These are phyloP conservation scores for Panicum hallii DNA, from an alignment of 202 grass and related monocot species.

Conservation along the genomic window DNA sequence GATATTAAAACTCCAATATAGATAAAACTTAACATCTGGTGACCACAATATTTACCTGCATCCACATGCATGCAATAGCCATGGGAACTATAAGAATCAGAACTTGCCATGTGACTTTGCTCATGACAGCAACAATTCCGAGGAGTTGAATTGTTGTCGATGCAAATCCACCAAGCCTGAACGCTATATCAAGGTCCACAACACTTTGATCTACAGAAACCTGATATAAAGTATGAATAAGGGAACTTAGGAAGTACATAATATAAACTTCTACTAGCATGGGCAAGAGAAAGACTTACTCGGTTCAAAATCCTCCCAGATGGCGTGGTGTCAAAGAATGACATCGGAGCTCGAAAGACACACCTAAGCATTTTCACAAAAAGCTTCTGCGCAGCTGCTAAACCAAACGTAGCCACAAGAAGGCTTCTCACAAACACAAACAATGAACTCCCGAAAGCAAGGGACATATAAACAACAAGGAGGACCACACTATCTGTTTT, in stretches of 20 bases:
- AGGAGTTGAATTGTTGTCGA: slow-evolving; percentile 98
- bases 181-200: slow-evolving; percentile 97
- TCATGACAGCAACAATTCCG: slow-evolving; percentile 97
- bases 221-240: slow-evolving; percentile 61
- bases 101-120: slow-evolving; percentile 97
- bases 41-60: slow-evolving; percentile 72
- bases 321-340: slow-evolving; percentile 97
- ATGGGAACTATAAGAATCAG: slow-evolving; percentile 88
- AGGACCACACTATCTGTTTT: slow-evolving; percentile 84
- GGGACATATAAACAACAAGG: slow-evolving; percentile 93
- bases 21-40: not conserved
- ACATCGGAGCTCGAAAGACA: slow-evolving; percentile 96
- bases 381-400: slow-evolving; percentile 93
- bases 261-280: slow-evolving; percentile 27
- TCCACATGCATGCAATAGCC: slow-evolving; percentile 88
- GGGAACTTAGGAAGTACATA: slow-evolving; percentile 23
- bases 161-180: slow-evolving; percentile 96
- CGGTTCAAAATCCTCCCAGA: slow-evolving; percentile 91
- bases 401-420: slow-evolving; percentile 99
- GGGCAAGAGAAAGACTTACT: slow-evolving; percentile 54
- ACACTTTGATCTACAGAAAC: slow-evolving; percentile 99
- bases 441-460: slow-evolving; percentile 96
- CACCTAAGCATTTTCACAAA: slow-evolving; percentile 90
- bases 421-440: slow-evolving; percentile 98
- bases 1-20: slow-evolving; percentile 4